Base-by-base conservation (phyloP, 495 filamentous ascomycete genomes). In the Gamarada debralockiae region DNA sequence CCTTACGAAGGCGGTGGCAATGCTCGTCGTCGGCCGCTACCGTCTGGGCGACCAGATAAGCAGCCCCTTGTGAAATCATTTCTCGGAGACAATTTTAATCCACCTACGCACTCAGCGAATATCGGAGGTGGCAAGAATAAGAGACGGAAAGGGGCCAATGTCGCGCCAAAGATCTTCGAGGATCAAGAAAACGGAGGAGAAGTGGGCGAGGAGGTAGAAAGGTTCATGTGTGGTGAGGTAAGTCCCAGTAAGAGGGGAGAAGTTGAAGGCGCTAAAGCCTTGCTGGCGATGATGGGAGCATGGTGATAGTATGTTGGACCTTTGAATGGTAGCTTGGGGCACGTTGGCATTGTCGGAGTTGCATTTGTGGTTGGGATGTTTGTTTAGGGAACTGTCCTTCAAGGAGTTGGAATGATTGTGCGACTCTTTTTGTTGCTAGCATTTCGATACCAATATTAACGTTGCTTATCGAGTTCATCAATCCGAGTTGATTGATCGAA, bases 241-340 rank as follows among this genome's bases (percentile, higher is more conserved):
- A 78, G 78, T 31, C 81, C 81, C 5, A 85, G 76, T 57, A 77
- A 78, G 58, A 77, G 79, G 48, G 70, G 74, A 15, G 87, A 92
- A 60, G 69, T 90, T 60, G 88, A 90, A 64, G 89, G 86, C 53
- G 79, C 92, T 23, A 87, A 90, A 50, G 85, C 85, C 25, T 67
- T 95, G 48, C 64, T 95, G 42, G 87, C 83, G 22, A 70, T 95
- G 49, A 91, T 29, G 27, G 27, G 27, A 29, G 4, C 27, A 10
- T 29, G 4, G 27, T 10, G 27, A 29, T 29, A 29, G 27, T 29
- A 29, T 29, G 27, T 5, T n/a, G n/a, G n/a, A n/a, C n/a, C n/a
- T n/a, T 4, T 29, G 4, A 29, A 5, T 29, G 27, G 10, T 29
- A 10, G 4, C 27, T 10, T 10, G 10, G 5, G 27, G 10, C 10